These are phyloP conservation scores for Leptographium wingfieldii DNA, from an alignment of 2,329 filamentous ascomycete species.

Conservation along the genomic window DNA sequence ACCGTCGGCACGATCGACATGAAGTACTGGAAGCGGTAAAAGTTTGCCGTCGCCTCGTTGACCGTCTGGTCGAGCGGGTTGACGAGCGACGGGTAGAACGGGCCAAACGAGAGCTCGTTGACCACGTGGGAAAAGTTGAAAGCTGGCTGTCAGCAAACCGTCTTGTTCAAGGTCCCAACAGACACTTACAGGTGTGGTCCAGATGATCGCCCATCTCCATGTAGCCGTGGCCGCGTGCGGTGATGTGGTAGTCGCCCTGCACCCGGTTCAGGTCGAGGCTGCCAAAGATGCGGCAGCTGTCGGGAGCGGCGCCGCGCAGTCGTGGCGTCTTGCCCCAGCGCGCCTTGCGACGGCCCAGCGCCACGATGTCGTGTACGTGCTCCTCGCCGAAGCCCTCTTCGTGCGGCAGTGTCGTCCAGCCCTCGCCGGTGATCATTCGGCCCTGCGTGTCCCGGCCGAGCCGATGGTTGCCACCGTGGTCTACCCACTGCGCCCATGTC, in stretches of 20 bases:
- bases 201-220: constrained; percentile 66
- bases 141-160: constrained; percentile 28
- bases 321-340: constrained; percentile 67
- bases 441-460: constrained; percentile 44
- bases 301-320: constrained; percentile 35
- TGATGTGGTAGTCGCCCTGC: constrained; percentile 96
- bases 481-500: constrained; percentile 70
- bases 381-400: constrained; percentile 65
- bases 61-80: constrained; percentile 92
- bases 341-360: constrained; percentile 48
- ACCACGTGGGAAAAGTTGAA: constrained; percentile 99
- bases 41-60: constrained; percentile 60
- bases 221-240: constrained; percentile 91
- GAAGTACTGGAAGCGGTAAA: constrained; percentile 98
- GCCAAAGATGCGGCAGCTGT: constrained; percentile 83
- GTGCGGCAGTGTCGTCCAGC: constrained; percentile 36
- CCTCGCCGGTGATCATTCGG: constrained; percentile 41
- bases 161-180: neutral
- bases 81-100: constrained; percentile 86
- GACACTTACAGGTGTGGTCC: constrained; percentile 59
- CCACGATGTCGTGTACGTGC: constrained; percentile 84
- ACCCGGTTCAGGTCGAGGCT: constrained; percentile 91
- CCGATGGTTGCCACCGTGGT: constrained; percentile 52
- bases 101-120: constrained; percentile 89
- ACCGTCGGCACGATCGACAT: constrained; percentile 88